Conservation (phyloP, 2,329 filamentous ascomycete species). For the Cladophialophora chaetospira region DNA sequence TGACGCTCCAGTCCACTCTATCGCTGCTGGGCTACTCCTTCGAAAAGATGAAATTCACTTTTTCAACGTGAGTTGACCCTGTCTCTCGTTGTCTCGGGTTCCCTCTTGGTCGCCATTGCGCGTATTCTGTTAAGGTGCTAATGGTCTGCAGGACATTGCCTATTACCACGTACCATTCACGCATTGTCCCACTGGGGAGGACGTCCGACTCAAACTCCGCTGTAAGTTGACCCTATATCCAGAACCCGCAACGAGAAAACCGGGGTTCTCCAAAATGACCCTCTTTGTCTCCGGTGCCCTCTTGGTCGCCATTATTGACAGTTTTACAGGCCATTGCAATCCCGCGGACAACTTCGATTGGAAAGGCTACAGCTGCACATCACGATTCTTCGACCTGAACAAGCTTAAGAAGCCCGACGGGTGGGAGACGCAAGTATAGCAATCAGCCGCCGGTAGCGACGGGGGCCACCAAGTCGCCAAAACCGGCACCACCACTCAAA, state of each 20-base stretch:
- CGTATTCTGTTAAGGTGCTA: no score
- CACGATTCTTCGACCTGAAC: slow-evolving; percentile 82
- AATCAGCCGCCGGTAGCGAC: slow-evolving; percentile 32
- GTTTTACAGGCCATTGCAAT: slow-evolving; percentile 90
- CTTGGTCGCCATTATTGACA: no score
- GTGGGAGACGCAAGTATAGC: slow-evolving; percentile 68
- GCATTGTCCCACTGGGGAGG: slow-evolving; percentile 90
- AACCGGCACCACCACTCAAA: background rate
- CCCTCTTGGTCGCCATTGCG: no score
- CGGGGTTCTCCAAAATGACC: no score
- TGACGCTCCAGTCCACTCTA: slow-evolving; percentile 97
- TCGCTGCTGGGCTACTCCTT: slow-evolving; percentile 82
- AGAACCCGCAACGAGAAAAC: no score
- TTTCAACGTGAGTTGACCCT: no score
- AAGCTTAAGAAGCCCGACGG: slow-evolving; percentile 79
- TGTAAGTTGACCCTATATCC: no score
- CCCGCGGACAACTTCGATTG: slow-evolving; percentile 98
- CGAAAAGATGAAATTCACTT: slow-evolving; percentile 96
- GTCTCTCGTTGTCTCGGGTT: no score
- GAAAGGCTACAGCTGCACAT: slow-evolving; percentile 96
- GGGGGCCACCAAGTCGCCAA: slow-evolving; percentile 7
- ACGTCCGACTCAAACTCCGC: slow-evolving; percentile 78
- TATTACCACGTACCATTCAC: slow-evolving; percentile 99
- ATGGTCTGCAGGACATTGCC: no score
- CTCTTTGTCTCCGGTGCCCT: no score